phyloP scores from a whole-genome alignment of 768 basidiomycete genomes.

The Termitomyces sp. region DNA sequence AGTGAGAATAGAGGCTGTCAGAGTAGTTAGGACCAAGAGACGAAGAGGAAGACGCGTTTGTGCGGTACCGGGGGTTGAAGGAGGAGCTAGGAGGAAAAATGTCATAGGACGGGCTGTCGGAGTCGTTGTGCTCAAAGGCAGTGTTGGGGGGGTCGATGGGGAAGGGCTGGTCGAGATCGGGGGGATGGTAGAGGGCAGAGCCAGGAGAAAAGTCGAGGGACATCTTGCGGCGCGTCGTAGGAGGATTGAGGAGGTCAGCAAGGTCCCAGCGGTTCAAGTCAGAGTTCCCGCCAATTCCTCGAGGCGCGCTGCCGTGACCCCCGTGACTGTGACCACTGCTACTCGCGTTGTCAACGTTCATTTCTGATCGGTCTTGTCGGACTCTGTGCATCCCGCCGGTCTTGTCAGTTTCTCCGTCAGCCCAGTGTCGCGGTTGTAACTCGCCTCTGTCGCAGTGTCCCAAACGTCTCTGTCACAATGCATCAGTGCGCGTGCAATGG shows the following conservation, averaged over 20 bases:
- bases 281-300: slow-evolving; percentile 27
- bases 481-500: not conserved
- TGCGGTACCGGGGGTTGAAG: slow-evolving; percentile 60
- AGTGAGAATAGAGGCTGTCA: slow-evolving; percentile 55
- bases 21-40: slow-evolving; percentile 57
- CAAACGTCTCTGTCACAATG: not conserved
- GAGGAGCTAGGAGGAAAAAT: slow-evolving; percentile 48
- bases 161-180: slow-evolving; percentile 56
- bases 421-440: not conserved
- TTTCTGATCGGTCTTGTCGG: slow-evolving; percentile 56
- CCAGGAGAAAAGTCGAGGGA: slow-evolving; percentile 52
- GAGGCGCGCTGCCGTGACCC: slow-evolving; percentile 27
- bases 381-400: slow-evolving; percentile 29
- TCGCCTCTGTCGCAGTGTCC: not conserved
- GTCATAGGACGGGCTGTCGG: slow-evolving; percentile 60
- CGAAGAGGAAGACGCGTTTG: slow-evolving; percentile 68
- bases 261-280: slow-evolving; percentile 35
- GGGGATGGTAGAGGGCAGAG: slow-evolving; percentile 40
- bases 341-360: slow-evolving; percentile 26
- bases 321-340: slow-evolving; percentile 17
- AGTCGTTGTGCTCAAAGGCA: slow-evolving; percentile 38
- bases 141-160: slow-evolving; percentile 35
- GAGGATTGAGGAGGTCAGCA: slow-evolving; percentile 41
- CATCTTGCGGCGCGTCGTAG: slow-evolving; percentile 30
- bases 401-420: slow-evolving; percentile 8